Conservation (phyloP, 768 basidiomycete genomes). For the Russula emetica region DNA sequence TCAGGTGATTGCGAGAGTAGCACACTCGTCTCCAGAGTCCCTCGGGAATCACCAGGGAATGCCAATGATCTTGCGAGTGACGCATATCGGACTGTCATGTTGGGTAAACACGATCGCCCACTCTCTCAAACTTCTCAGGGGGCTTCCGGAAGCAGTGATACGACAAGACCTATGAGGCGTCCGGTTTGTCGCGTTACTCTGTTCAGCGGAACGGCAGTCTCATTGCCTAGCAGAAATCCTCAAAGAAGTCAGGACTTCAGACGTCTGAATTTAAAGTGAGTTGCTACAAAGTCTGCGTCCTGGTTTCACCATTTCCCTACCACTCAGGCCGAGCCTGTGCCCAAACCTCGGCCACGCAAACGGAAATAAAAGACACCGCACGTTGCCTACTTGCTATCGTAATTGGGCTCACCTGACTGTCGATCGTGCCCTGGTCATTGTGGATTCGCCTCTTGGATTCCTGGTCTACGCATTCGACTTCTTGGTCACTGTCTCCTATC, state of each 20-base stretch:
- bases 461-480: conserved; percentile 1
- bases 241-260: conserved; percentile 8
- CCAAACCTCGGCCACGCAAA: conserved; percentile 22
- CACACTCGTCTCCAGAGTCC: neutral
- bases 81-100: neutral
- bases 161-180: conserved; percentile 13
- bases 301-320: neutral
- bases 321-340: conserved; percentile 17
- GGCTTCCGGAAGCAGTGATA: conserved; percentile 4
- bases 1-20: neutral
- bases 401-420: neutral
- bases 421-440: neutral
- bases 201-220: neutral
- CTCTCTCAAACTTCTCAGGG: conserved; percentile 36
- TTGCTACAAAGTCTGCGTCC: neutral
- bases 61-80: neutral
- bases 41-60: neutral
- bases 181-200: conserved; percentile 14
- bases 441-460: neutral
- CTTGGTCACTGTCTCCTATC: neutral
- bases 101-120: conserved; percentile 26
- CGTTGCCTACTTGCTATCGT: neutral
- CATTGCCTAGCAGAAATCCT: conserved; percentile 13
- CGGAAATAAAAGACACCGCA: conserved; percentile 3
- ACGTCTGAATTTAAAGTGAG: conserved; percentile 19